These are phyloP conservation scores for Rubus parviflorus DNA, from an alignment of 306 rosid species.

Conservation along the genomic window DNA sequence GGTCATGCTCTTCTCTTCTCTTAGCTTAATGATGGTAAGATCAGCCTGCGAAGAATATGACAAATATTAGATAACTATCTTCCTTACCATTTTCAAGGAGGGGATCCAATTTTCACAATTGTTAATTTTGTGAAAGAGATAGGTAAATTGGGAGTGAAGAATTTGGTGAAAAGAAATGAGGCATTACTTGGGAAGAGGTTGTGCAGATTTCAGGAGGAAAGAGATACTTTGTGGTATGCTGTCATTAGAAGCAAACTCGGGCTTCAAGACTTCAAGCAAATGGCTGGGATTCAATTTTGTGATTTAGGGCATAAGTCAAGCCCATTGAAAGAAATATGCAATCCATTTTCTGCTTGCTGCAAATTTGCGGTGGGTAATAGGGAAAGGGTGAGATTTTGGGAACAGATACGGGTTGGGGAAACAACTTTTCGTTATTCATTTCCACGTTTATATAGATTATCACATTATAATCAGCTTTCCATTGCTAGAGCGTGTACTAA, in stretches of 20 bases:
- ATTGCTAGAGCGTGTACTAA: too few relatives aligned
- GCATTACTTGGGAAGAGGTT: background rate
- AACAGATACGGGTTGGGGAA: background rate
- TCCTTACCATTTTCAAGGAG: slow-evolving; percentile 6
- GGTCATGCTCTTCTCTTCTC: slow-evolving; percentile 52
- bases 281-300: background rate
- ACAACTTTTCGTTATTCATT: background rate
- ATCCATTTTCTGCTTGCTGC: background rate
- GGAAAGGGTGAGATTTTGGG: background rate
- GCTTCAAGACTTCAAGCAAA: background rate
- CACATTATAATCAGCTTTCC: too few relatives aligned
- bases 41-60: slow-evolving; percentile 64
- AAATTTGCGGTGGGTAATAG: background rate
- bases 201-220: background rate
- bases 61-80: slow-evolving; percentile 21
- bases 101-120: background rate
- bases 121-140: background rate
- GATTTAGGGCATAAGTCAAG: background rate
- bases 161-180: background rate
- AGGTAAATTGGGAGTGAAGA: background rate
- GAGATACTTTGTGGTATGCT: background rate
- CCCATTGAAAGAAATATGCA: background rate
- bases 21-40: slow-evolving; percentile 53
- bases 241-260: background rate
- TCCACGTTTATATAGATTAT: too few relatives aligned